Conservation (phyloP, 495 filamentous ascomycete species). For the Tuber umbilicatum region DNA sequence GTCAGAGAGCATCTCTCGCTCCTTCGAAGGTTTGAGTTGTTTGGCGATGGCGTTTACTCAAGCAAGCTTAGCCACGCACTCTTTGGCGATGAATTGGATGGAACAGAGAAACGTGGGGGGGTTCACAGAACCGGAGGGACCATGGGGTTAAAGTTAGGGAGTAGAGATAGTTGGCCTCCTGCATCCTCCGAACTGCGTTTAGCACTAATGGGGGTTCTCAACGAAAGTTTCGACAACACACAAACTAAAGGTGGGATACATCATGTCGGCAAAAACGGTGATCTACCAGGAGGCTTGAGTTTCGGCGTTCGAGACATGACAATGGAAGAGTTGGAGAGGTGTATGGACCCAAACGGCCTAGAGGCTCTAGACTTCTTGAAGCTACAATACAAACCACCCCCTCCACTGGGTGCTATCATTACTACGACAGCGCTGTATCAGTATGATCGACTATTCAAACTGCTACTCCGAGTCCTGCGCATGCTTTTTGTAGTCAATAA, state of each 20-base stretch:
- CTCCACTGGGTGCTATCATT: slow-evolving; percentile 65
- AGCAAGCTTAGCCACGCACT: slow-evolving; percentile 72
- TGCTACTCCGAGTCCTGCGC: slow-evolving; percentile 67
- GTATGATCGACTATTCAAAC: slow-evolving; percentile 77
- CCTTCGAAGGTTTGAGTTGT: slow-evolving; percentile 71
- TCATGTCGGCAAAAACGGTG: slow-evolving; percentile 31
- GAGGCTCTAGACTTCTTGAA: slow-evolving; percentile 87
- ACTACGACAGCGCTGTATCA: slow-evolving; percentile 59
- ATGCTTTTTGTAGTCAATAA: slow-evolving; percentile 72
- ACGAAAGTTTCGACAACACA: slow-evolving; percentile 58
- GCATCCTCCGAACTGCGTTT: slow-evolving; percentile 85
- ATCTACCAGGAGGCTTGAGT: slow-evolving; percentile 72
- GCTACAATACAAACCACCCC: slow-evolving; percentile 73
- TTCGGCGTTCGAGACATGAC: slow-evolving; percentile 81
- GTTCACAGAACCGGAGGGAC: slow-evolving; percentile 60
- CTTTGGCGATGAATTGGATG: slow-evolving; percentile 77
- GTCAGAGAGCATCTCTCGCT: slow-evolving; percentile 69
- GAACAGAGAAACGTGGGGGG: slow-evolving; percentile 64
- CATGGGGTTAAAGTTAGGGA: slow-evolving; percentile 75
- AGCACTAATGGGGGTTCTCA: slow-evolving; percentile 77
- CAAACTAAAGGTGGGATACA: slow-evolving; percentile 20
- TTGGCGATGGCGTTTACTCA: slow-evolving; percentile 77
- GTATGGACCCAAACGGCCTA: slow-evolving; percentile 69
- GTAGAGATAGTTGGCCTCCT: slow-evolving; percentile 78
- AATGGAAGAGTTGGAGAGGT: slow-evolving; percentile 65